Percentiles rank a stretch among this genome's conserved stretches.
Conservation (phyloP, 768 basidiomycete genomes). For the Leccinum aurantiacum region DNA sequence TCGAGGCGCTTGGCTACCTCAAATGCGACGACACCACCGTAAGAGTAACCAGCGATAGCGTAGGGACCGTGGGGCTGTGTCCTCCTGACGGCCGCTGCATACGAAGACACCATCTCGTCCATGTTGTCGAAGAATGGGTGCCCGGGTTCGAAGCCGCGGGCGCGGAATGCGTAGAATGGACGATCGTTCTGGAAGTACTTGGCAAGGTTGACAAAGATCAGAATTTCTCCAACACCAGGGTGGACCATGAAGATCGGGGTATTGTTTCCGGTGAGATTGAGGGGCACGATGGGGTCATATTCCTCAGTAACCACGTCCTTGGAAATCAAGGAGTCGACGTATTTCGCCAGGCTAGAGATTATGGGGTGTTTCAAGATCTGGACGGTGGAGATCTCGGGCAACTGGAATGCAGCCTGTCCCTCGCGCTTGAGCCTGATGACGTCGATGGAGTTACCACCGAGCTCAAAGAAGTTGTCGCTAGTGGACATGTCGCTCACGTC, state of each 20-base stretch:
- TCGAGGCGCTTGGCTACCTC: no score
- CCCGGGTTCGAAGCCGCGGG: neutral
- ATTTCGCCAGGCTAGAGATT: slow-evolving; percentile 32
- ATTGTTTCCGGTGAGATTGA: neutral
- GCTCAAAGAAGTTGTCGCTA: slow-evolving; percentile 25
- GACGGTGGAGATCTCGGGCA: slow-evolving; percentile 38
- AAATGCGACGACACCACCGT: no score
- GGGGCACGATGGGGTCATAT: neutral
- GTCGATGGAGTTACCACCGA: slow-evolving; percentile 38
- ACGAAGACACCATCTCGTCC: no score
- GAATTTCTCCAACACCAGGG: neutral
- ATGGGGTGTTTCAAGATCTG: slow-evolving; percentile 38
- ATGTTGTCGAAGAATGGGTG: no score
- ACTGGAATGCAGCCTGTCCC: slow-evolving; percentile 26
- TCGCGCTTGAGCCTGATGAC: slow-evolving; percentile 32
- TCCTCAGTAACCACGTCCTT: slow-evolving; percentile 2
- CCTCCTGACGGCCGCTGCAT: no score
- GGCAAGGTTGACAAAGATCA: neutral
- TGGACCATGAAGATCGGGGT: neutral
- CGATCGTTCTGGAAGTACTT: neutral
- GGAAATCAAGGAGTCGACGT: slow-evolving; percentile 29
- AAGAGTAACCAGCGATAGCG: no score
- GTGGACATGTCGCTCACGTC: slow-evolving; percentile 25
- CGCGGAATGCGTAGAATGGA: neutral
- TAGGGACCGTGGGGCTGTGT: no score